These are phyloP conservation scores for Lyophyllum atratum DNA, from an alignment of 768 basidiomycete species.

Conservation along the genomic window DNA sequence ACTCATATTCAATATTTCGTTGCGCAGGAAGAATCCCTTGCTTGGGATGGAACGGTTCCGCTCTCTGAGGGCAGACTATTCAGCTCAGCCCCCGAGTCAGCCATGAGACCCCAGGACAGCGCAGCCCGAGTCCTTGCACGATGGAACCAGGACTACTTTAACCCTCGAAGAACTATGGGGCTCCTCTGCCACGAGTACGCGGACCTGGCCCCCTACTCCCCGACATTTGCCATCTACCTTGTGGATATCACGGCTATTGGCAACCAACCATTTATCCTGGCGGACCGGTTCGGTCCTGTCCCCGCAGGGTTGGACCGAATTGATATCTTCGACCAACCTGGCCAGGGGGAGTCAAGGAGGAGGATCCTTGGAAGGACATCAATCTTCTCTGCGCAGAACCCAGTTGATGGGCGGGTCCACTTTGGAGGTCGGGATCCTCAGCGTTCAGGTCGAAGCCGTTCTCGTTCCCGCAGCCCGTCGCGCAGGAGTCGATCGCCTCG, in stretches of 20 bases:
- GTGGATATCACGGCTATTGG: conserved; percentile 19
- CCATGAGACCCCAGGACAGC: conserved; percentile 23
- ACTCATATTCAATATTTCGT: background rate
- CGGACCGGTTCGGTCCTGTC: background rate
- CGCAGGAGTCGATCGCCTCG: background rate
- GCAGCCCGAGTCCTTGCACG: conserved; percentile 16
- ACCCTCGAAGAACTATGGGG: conserved; percentile 10
- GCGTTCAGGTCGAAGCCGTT: background rate
- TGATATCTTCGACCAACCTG: conserved; percentile 1
- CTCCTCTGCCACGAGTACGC: conserved; percentile 23
- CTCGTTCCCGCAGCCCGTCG: background rate
- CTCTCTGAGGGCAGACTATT: background rate
- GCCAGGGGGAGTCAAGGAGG: conserved; percentile 1
- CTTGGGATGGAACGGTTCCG: conserved; percentile 15
- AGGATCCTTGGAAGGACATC: conserved; percentile 13
- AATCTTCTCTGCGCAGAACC: conserved; percentile 9
- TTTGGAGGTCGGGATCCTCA: background rate
- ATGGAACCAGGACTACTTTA: conserved; percentile 22
- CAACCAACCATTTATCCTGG: background rate
- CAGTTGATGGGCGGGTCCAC: conserved; percentile 10
- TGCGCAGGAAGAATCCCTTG: conserved; percentile 17
- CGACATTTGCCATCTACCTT: conserved; percentile 22
- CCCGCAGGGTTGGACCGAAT: background rate
- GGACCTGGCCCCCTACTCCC: conserved; percentile 20
- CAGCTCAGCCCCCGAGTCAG: background rate